Conservation (phyloP, 192 early-diverging fungal genomes). For the Gaertneriomyces semiglobifer region DNA sequence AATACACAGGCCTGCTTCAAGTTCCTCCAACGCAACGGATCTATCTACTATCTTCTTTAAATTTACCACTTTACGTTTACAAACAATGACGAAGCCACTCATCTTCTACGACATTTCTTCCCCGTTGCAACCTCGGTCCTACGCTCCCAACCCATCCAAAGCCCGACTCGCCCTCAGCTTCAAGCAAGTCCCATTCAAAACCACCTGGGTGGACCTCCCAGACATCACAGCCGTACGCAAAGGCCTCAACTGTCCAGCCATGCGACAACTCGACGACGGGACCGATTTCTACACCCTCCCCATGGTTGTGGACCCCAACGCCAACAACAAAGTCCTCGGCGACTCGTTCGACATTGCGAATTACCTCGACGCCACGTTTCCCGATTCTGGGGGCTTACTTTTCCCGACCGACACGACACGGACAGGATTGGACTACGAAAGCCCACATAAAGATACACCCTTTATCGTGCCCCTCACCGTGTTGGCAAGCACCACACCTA, state of each 20-base stretch:
- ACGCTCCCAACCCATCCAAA: slow-evolving; percentile 2
- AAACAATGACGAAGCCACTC: background rate
- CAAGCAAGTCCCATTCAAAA: background rate
- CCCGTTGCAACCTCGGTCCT: background rate
- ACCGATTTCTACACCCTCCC: background rate
- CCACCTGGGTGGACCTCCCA: background rate
- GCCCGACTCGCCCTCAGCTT: background rate
- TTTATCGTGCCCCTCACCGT: background rate
- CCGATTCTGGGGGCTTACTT: background rate
- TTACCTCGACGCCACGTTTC: background rate
- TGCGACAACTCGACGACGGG: background rate
- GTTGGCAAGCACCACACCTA: background rate
- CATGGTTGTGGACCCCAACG: background rate
- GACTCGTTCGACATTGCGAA: slow-evolving; percentile 3
- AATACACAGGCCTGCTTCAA: too few relatives aligned
- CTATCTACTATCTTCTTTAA: too few relatives aligned
- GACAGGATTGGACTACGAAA: background rate
- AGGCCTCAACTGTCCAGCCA: background rate
- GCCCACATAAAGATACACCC: background rate
- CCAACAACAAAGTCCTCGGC: background rate
- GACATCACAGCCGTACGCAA: background rate
- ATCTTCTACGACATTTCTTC: slow-evolving; percentile 1
- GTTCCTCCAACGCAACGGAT: too few relatives aligned
- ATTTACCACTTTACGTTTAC: too few relatives aligned
- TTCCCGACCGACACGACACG: background rate